Evolutionary conservation across 2,329 filamentous ascomycete genomes (phyloP).

Genomic region (Ascocoryne sarcoides): DNA sequence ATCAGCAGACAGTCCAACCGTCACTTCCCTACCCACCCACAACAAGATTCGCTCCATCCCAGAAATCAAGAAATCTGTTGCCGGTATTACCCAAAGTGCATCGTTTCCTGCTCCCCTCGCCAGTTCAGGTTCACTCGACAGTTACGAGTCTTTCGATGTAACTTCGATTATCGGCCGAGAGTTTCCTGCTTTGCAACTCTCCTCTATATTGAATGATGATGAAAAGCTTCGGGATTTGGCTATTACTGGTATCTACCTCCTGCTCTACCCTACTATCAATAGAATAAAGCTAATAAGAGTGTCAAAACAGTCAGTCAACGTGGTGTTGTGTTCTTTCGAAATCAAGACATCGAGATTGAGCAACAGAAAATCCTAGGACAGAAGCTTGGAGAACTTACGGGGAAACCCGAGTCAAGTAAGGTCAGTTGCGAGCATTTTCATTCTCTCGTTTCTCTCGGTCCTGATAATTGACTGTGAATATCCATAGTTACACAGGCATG

Average conservation of each 20-base stretch:
- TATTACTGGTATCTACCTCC: conserved; percentile 1
- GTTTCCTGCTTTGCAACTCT: conserved; percentile 32
- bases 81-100: background rate
- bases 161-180: conserved; percentile 35
- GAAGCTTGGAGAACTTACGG: conserved; percentile 35
- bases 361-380: conserved; percentile 39
- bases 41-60: background rate
- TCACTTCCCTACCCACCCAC: background rate
- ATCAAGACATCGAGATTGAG: conserved; percentile 37
- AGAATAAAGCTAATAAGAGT: background rate
- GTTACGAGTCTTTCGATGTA: conserved; percentile 29
- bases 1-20: background rate
- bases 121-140: conserved; percentile 19
- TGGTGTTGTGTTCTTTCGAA: conserved; percentile 42
- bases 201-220: conserved; percentile 27
- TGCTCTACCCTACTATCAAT: background rate
- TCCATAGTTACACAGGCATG: conserved; percentile 42
- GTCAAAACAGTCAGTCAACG: conserved; percentile 38
- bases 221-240: conserved; percentile 17
- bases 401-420: conserved; percentile 23
- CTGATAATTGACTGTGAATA: conserved; percentile 30
- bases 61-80: background rate
- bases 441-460: too few species aligned
- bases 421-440: conserved; percentile 1
- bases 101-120: conserved; percentile 17